Evolutionary conservation across 1,284 basidiomycete species (phyloP).

Genomic region (Sutorius eximius): DNA sequence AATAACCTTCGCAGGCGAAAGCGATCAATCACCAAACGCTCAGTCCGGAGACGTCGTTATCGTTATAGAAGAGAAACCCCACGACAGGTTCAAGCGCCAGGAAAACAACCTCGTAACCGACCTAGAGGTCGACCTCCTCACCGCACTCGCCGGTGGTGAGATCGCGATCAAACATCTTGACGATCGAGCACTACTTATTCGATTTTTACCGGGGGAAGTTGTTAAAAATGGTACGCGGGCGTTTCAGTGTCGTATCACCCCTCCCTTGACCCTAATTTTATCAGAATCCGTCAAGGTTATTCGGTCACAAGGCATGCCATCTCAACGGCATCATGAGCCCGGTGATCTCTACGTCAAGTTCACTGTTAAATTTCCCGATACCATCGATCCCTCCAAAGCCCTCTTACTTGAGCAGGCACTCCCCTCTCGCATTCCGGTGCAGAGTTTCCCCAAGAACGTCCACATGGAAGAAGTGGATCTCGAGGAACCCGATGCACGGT

Average conservation of each 20-base stretch:
- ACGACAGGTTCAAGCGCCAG: constrained; percentile 89
- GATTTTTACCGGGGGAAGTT: constrained; percentile 87
- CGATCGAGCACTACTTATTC: constrained; percentile 85
- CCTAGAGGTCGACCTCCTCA: constrained; percentile 90
- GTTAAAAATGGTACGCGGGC: constrained; percentile 81
- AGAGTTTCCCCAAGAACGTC: constrained; percentile 68
- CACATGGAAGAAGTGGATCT: constrained; percentile 86
- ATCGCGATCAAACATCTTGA: constrained; percentile 93
- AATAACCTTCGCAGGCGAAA: constrained; percentile 93
- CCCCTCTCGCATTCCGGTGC: constrained; percentile 73
- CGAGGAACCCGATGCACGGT: constrained; percentile 79
- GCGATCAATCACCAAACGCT: constrained; percentile 91
- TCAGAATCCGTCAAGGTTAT: constrained; percentile 89
- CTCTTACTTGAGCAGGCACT: constrained; percentile 85
- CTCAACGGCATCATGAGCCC: constrained; percentile 94
- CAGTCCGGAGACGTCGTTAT: constrained; percentile 97
- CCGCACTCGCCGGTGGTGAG: constrained; percentile 91
- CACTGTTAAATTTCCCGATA: constrained; percentile 88
- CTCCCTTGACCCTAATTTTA: constrained; percentile 9
- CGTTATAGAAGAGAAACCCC: constrained; percentile 94
- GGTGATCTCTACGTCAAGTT: constrained; percentile 94
- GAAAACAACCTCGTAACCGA: constrained; percentile 91
- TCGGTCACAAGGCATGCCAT: constrained; percentile 96
- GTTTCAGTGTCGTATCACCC: constrained; percentile 9
- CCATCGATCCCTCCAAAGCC: constrained; percentile 69